Evolutionary conservation across 2,329 filamentous ascomycete genomes (phyloP), one percentile per base, ranked within the genome.

Genomic region (Apiospora marii): DNA sequence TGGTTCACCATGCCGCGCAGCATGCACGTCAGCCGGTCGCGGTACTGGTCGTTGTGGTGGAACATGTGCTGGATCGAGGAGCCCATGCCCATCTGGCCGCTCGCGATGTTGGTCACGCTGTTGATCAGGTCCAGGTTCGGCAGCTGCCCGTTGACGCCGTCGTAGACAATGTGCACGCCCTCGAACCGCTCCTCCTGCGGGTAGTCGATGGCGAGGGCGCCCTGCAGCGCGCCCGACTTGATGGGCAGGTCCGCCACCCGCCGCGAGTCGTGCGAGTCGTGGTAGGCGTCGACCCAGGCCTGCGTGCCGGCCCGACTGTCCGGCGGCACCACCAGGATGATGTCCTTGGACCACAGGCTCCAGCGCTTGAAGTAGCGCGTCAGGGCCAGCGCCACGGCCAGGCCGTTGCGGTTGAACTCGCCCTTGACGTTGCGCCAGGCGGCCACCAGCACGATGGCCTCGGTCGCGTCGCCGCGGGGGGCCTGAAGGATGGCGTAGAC

Each of bases 341-440:
- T 98, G 81, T 99, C 96, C 83, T 99, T 99, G 73, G 95, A 98
- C 96, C 96, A 99, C 41, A 99, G 88, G 70, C 95, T 98, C 96
- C 96, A 99, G 77, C 93, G 91, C 83, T 97, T 98, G 85, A 99
- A 98, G 83, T 99, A 99, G 76, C 96, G 91, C 41, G 94, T 94
- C 76, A 99, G 84, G 0, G 96, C 95, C 78, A 99, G 85, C 2
- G 95, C 92, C 44, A 99, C 88, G 10, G 95, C 92, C 7, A 99
- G 92, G 24, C 96, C 96, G 74, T 95, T 96, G 75, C 92, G 88
- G 83, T 99, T 99, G 77, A 95, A 84, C 76, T 92, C 88, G 37
- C 89, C 91, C 71, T 94, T 90, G 77, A 93, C 92, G 76, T 95
- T 98, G 80, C 88, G 91, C 94, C 95, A 98, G 1, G 95, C 92